Evolutionary conservation across 179 eudicot species (phyloP), one percentile per base, ranked within the genome.

Genomic region (Spinacia oleracea): DNA sequence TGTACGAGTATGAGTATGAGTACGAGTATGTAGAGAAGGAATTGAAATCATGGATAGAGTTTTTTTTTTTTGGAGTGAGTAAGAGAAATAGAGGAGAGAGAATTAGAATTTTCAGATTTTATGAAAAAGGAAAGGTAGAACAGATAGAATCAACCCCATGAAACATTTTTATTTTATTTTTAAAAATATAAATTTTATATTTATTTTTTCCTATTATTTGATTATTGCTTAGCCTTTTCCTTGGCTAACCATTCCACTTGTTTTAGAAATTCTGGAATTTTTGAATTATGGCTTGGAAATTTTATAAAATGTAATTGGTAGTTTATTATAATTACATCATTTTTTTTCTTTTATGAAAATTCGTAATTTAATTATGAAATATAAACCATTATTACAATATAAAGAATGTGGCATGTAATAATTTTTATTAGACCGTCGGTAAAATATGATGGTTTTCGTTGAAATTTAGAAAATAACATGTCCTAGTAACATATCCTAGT

Each of bases 61-160:
- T 66, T 66, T 68, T 71, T 48, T 48, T 40, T 71, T 56, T 46
- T n/a, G n/a, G 21, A 77, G 20, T 70, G 35, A 43, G 60, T 15
- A n/a, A 31, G 29, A 77, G 32, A 60, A 6, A 38, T 32, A 58
- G 27, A 46, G 18, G 51, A 16, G 51, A 74, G 21, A 23, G 16
- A 27, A 18, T 3, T 58, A 12, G 69, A 50, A 9, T 48, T 64
- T 51, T 21, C 43, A 80, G 45, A 25, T 35, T 69, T 67, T 6
- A 23, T 23, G 27, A 72, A 31, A 45, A 62, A 48, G 59, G 27
- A 15, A 71, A 56, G 29, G 12, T 10, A 79, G 32, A 58, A 58
- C 32, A 32, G 79, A 74, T 69, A 74, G 68, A 76, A 79, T 65
- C 82, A 70, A 82, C 73, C 43, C 43, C 82, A 78, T 73, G 63